These are phyloP conservation scores for Penicillium digitatum DNA, from an alignment of 2,329 filamentous ascomycete genomes.

Conservation along the genomic window DNA sequence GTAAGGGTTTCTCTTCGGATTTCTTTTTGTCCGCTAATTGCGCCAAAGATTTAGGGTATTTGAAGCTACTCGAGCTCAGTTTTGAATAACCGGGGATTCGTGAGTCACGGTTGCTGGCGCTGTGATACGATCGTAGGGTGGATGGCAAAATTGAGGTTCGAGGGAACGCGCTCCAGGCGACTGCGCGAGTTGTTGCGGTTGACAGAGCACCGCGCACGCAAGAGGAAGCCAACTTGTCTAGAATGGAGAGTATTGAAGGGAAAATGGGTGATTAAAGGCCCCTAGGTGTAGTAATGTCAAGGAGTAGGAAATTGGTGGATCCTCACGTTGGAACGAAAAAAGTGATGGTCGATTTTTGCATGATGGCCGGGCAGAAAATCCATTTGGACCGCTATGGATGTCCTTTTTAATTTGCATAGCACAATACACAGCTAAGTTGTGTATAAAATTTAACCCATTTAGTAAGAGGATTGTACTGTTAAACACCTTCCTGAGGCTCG, in stretches of 20 bases:
- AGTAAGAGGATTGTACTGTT: no score
- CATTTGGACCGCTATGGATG: not conserved
- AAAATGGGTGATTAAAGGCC: not conserved
- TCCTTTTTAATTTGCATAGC: not conserved
- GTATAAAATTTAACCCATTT: not conserved
- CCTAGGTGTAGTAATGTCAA: not conserved
- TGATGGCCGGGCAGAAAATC: not conserved
- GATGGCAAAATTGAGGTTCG: conserved; percentile 7
- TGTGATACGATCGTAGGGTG: conserved; percentile 11
- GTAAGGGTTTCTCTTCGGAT: not conserved
- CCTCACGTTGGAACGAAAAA: not conserved
- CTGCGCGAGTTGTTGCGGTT: conserved; percentile 27
- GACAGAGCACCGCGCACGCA: conserved; percentile 28
- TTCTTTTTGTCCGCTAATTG: not conserved
- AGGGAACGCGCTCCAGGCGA: conserved; percentile 15
- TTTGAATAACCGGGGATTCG: not conserved
- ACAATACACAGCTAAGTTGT: no score
- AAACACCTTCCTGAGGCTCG: not conserved
- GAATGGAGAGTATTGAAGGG: not conserved
- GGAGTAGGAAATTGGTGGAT: not conserved
- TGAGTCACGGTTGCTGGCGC: not conserved
- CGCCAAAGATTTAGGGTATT: not conserved
- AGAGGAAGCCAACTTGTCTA: conserved; percentile 39
- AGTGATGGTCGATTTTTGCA: not conserved
- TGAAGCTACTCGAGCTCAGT: not conserved